These are phyloP conservation scores for Ustilaginoidea virens DNA, from an alignment of 2,329 filamentous ascomycete genomes.

Conservation along the genomic window DNA sequence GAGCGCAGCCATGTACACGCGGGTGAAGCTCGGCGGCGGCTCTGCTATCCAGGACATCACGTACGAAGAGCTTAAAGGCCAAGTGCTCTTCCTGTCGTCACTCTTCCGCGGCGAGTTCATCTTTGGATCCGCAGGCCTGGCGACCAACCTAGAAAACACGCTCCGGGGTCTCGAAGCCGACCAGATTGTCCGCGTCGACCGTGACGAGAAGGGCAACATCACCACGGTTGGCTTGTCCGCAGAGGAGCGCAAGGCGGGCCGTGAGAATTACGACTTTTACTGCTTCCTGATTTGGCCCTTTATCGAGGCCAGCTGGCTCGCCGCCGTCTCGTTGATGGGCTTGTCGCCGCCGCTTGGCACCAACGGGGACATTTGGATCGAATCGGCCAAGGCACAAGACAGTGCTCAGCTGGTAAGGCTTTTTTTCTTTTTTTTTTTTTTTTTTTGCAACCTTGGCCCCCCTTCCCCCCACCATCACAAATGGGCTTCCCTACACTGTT, in stretches of 20 bases:
- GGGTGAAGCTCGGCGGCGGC: constrained; percentile 81
- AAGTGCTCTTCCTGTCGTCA: constrained; percentile 81
- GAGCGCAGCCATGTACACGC: constrained; percentile 77
- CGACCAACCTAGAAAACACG: constrained; percentile 66
- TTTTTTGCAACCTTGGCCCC: no score
- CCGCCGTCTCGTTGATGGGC: constrained; percentile 74
- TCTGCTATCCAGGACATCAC: constrained; percentile 64
- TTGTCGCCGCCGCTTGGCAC: constrained; percentile 53
- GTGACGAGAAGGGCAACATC: constrained; percentile 39
- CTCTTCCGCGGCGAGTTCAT: constrained; percentile 96
- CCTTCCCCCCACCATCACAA: no score
- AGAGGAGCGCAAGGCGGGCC: constrained; percentile 58
- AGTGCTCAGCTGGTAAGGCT: constrained; percentile 58
- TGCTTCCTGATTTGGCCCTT: constrained; percentile 99
- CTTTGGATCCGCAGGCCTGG: constrained; percentile 75
- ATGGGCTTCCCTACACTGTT: no score
- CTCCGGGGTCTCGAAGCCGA: constrained; percentile 65
- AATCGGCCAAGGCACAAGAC: constrained; percentile 61
- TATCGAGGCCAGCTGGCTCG: constrained; percentile 87
- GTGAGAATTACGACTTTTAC: constrained; percentile 97
- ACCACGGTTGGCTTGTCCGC: constrained; percentile 58
- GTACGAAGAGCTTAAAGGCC: constrained; percentile 56
- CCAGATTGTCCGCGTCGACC: constrained; percentile 54
- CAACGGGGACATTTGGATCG: constrained; percentile 61
- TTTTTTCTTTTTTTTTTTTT: no score